Percentiles rank a stretch among this genome's conserved stretches.
Conservation (phyloP, 164 flowering plant species). For the Vitis rotundifolia region DNA sequence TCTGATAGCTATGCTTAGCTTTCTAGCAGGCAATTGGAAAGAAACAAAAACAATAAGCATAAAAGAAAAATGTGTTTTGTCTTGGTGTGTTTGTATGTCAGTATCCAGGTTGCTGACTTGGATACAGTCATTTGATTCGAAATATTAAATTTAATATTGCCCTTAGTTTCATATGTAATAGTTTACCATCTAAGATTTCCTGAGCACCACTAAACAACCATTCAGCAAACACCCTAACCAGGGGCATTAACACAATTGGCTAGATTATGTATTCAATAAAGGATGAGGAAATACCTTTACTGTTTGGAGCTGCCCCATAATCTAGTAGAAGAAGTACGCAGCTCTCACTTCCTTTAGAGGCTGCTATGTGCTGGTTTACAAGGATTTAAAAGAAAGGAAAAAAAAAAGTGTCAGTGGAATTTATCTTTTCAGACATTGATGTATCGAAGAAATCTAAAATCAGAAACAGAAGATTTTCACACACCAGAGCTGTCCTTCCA, state of each 20-base stretch:
- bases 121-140: too few species aligned
- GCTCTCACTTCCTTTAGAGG: constrained; percentile 70
- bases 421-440: not conserved
- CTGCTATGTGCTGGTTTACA: constrained; percentile 76
- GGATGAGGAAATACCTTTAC: constrained; percentile 54
- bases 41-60: too few species aligned
- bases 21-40: too few species aligned
- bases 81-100: too few species aligned
- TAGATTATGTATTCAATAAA: not conserved
- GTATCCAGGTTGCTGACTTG: too few species aligned
- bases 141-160: too few species aligned
- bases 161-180: too few species aligned
- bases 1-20: too few species aligned
- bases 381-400: constrained; percentile 1
- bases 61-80: too few species aligned
- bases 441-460: not conserved
- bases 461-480: constrained; percentile 8
- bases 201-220: too few species aligned
- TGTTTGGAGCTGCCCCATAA: constrained; percentile 79
- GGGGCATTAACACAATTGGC: not conserved
- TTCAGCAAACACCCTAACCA: too few species aligned
- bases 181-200: too few species aligned
- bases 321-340: constrained; percentile 79
- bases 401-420: not conserved
- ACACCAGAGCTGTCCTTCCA: constrained; percentile 81